These are phyloP conservation scores for Fusarium foetens DNA, from an alignment of 2,329 filamentous ascomycete genomes.

Conservation along the genomic window DNA sequence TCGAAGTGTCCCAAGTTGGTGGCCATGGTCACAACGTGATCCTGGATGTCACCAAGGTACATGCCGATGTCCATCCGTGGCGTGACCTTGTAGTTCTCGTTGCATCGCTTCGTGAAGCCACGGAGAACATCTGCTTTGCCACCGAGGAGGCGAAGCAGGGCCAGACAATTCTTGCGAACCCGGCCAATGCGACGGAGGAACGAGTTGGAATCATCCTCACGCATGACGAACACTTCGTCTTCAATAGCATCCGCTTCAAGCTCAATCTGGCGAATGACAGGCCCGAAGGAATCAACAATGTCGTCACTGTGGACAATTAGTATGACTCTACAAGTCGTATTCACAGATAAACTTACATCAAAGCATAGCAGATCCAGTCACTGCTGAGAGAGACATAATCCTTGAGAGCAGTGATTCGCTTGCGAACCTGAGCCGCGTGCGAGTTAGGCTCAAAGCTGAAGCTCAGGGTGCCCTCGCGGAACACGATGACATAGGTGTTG, in stretches of 20 bases:
- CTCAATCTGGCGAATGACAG: slow-evolving; percentile 88
- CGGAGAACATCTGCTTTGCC: slow-evolving; percentile 99
- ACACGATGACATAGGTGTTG: slow-evolving; percentile 97
- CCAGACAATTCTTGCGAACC: slow-evolving; percentile 94
- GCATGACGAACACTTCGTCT: slow-evolving; percentile 92
- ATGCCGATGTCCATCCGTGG: slow-evolving; percentile 96
- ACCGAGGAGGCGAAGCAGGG: slow-evolving; percentile 88
- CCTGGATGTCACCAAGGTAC: slow-evolving; percentile 97
- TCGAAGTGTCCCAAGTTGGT: slow-evolving; percentile 95
- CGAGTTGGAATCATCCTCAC: slow-evolving; percentile 86
- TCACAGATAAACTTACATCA: slow-evolving; percentile 74
- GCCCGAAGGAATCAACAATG: slow-evolving; percentile 95
- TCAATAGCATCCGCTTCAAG: slow-evolving; percentile 91
- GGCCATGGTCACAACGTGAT: slow-evolving; percentile 99
- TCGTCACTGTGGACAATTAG: slow-evolving; percentile 72
- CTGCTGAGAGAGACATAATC: slow-evolving; percentile 95
- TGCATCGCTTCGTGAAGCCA: slow-evolving; percentile 98
- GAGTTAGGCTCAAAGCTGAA: slow-evolving; percentile 92
- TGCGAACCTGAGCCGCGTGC: slow-evolving; percentile 88
- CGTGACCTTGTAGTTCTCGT: slow-evolving; percentile 95
- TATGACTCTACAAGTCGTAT: slow-evolving; percentile 37
- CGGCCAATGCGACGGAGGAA: slow-evolving; percentile 91
- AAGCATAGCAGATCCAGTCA: slow-evolving; percentile 98
- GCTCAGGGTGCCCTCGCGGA: slow-evolving; percentile 92
- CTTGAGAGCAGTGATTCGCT: slow-evolving; percentile 89